Evolutionary conservation across 192 early-diverging fungal genomes (phyloP).

Genomic region (Paraglomus occultum): DNA sequence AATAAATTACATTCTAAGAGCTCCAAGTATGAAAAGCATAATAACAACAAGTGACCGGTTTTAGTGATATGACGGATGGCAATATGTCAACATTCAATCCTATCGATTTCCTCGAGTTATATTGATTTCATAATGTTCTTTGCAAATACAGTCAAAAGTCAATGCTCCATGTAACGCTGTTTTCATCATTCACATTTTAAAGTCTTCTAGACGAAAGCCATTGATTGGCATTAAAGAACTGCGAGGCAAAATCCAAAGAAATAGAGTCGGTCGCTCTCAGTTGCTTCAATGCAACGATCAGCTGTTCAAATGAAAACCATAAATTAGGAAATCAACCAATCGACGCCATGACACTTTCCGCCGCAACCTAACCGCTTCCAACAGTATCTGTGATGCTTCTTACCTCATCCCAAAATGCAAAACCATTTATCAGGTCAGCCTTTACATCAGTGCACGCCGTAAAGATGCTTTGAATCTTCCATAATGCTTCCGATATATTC

Average conservation of each 20-base stretch:
- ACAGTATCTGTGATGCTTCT: constrained; percentile 1
- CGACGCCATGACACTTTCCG: not conserved
- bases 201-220: constrained; percentile 24
- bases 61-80: too few relatives aligned
- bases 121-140: too few relatives aligned
- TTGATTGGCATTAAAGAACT: constrained; percentile 27
- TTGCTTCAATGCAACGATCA: constrained; percentile 15
- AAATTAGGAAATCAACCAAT: not conserved
- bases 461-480: constrained; percentile 43
- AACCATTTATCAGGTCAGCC: constrained; percentile 46
- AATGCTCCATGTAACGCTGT: too few relatives aligned
- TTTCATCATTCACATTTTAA: not conserved
- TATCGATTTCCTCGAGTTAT: too few relatives aligned
- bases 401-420: constrained; percentile 50
- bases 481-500: constrained; percentile 33
- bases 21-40: too few relatives aligned
- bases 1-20: too few relatives aligned
- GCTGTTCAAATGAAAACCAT: not conserved
- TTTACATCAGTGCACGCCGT: constrained; percentile 42
- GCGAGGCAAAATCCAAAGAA: constrained; percentile 13
- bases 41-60: too few relatives aligned
- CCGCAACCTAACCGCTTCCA: constrained; percentile 33
- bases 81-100: too few relatives aligned
- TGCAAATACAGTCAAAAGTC: too few relatives aligned
- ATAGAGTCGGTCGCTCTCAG: constrained; percentile 1